These are phyloP conservation scores for Diaporthe citriasiana DNA, from an alignment of 2,329 filamentous ascomycete species.

Conservation along the genomic window DNA sequence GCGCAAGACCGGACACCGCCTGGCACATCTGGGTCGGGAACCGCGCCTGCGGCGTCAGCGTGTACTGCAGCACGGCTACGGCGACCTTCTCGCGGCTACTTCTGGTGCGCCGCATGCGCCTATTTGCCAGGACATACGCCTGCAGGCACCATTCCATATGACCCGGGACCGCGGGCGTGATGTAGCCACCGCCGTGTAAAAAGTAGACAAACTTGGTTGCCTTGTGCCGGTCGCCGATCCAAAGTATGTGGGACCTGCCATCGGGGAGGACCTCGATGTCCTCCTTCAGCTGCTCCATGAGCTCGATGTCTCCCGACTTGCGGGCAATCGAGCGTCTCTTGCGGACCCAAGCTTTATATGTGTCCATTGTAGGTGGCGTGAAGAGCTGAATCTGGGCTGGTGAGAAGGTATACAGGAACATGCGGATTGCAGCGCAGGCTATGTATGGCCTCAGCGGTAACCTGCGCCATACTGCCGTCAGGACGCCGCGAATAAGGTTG, in stretches of 20 bases:
- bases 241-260: constrained; percentile 35
- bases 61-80: constrained; percentile 54
- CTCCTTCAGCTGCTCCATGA: constrained; percentile 35
- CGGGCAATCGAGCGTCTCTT: neutral
- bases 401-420: constrained; percentile 35
- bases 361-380: constrained; percentile 24
- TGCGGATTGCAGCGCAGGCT: constrained; percentile 32
- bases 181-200: constrained; percentile 40
- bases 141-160: constrained; percentile 41
- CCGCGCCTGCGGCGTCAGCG: constrained; percentile 49
- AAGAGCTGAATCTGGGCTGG: constrained; percentile 38
- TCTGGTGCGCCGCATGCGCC: neutral
- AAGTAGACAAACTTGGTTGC: constrained; percentile 38
- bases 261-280: constrained; percentile 37
- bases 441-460: constrained; percentile 24
- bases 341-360: constrained; percentile 26
- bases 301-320: constrained; percentile 3
- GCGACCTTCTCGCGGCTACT: constrained; percentile 45
- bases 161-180: constrained; percentile 34
- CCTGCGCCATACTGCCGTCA: constrained; percentile 20
- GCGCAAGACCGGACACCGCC: constrained; percentile 50
- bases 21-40: constrained; percentile 53
- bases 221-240: constrained; percentile 38
- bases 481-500: constrained; percentile 10
- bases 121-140: constrained; percentile 35